phyloP scores from a whole-genome alignment of 2,329 filamentous ascomycete genomes.

The Stachybotrys elegans region DNA sequence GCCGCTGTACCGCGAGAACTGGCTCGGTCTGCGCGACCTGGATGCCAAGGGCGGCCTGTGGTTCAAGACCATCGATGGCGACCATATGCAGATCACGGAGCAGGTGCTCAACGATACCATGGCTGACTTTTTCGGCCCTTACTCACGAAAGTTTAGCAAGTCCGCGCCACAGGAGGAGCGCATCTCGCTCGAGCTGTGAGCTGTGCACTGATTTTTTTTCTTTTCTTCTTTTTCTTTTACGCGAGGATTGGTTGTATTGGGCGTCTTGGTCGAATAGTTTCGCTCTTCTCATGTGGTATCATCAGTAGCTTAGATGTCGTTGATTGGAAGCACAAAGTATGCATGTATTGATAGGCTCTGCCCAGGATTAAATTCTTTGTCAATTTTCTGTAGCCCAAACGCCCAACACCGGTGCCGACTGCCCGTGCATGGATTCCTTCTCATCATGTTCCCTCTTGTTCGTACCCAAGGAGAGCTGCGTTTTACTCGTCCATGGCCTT shows the following conservation, averaged over 20 bases:
- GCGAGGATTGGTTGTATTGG: too few relatives aligned
- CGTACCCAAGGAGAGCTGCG: too few relatives aligned
- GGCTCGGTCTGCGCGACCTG: slow-evolving; percentile 77
- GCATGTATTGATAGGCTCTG: too few relatives aligned
- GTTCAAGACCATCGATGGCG: slow-evolving; percentile 68
- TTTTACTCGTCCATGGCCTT: slow-evolving; percentile 42
- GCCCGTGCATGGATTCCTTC: slow-evolving; percentile 13
- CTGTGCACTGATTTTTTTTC: slow-evolving; percentile 1
- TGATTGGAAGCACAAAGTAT: too few relatives aligned
- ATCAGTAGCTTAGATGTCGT: too few relatives aligned
- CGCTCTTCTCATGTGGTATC: too few relatives aligned
- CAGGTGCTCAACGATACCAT: slow-evolving; percentile 63
- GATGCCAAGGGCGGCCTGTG: slow-evolving; percentile 74
- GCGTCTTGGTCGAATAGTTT: too few relatives aligned
- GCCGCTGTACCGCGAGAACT: slow-evolving; percentile 80
- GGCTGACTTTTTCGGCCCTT: slow-evolving; percentile 58
- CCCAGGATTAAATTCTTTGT: too few relatives aligned
- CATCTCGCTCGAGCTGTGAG: background rate
- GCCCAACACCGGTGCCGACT: slow-evolving; percentile 1
- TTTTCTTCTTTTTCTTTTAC: slow-evolving; percentile 8
- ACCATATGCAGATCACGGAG: slow-evolving; percentile 76
- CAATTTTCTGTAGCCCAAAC: slow-evolving; percentile 1
- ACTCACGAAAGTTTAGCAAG: slow-evolving; percentile 29
- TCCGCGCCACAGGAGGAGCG: slow-evolving; percentile 24
- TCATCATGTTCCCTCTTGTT: too few relatives aligned